A percentile compares a stretch with the other conserved stretches of the same genome.
These are phyloP conservation scores for Calonectria crousiana DNA, from an alignment of 2,329 filamentous ascomycete genomes.

Conservation along the genomic window DNA sequence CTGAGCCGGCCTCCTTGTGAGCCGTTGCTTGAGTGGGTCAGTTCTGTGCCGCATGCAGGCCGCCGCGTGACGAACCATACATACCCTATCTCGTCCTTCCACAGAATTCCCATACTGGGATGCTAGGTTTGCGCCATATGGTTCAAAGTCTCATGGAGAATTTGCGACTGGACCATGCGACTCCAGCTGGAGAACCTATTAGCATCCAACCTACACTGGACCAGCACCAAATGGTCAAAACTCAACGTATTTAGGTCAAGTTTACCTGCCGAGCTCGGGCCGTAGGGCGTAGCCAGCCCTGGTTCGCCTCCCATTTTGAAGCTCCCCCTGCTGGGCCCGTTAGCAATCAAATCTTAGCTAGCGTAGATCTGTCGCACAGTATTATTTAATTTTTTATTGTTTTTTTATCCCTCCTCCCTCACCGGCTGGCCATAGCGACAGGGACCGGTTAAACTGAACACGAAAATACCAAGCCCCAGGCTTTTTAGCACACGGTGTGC, in stretches of 20 bases:
- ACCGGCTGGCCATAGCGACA: constrained; percentile 28
- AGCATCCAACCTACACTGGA: constrained; percentile 23
- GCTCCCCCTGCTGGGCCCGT: constrained; percentile 33
- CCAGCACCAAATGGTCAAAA: constrained; percentile 28
- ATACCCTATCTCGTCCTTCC: constrained; percentile 26
- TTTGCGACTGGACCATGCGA: neutral
- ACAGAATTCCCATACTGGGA: constrained; percentile 28
- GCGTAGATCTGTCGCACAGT: constrained; percentile 46
- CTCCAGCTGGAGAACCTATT: constrained; percentile 13
- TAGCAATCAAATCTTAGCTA: constrained; percentile 45
- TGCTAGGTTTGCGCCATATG: constrained; percentile 16
- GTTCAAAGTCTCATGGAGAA: constrained; percentile 17
- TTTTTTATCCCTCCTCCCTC: constrained; percentile 18
- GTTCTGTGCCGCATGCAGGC: constrained; percentile 43
- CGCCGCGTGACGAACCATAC: constrained; percentile 45
- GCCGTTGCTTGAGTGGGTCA: constrained; percentile 41
- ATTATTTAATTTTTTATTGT: constrained; percentile 1
- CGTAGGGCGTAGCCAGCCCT: constrained; percentile 24
- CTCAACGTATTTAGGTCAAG: constrained; percentile 28
- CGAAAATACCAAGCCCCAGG: constrained; percentile 35
- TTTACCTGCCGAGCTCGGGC: constrained; percentile 27
- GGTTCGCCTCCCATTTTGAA: constrained; percentile 29
- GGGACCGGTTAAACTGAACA: constrained; percentile 40
- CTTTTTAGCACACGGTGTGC: constrained; percentile 38
- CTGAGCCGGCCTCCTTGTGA: constrained; percentile 25